phyloP scores from a whole-genome alignment of 495 filamentous ascomycete genomes.

The Podospora pseudopauciseta region DNA sequence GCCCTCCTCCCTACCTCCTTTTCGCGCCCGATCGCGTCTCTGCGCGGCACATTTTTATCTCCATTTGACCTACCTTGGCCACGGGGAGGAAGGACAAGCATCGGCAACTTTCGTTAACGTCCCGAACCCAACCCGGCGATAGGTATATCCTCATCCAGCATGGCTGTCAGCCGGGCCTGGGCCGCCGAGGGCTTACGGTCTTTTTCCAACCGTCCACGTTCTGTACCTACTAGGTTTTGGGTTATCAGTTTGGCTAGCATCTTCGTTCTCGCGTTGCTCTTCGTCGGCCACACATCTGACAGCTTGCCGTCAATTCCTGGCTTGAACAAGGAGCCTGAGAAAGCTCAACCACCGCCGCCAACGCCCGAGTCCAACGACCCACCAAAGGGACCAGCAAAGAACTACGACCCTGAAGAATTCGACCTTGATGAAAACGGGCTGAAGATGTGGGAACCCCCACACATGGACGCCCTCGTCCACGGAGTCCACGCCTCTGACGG shows the following conservation, averaged over 20 bases:
- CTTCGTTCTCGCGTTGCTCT: conserved; percentile 3
- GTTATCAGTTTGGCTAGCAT: conserved; percentile 6
- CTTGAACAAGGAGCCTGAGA: not conserved
- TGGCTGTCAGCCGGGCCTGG: not conserved
- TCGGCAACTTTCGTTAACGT: not conserved
- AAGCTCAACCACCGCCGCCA: not conserved
- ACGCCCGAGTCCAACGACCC: not conserved
- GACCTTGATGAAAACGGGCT: not conserved
- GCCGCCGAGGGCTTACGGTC: not conserved
- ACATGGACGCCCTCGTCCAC: conserved; percentile 9
- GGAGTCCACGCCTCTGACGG: not conserved
- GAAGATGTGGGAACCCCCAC: conserved; percentile 5
- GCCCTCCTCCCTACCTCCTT: not conserved
- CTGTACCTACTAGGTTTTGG: conserved; percentile 1
- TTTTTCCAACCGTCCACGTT: not conserved
- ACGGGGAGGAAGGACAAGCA: not conserved
- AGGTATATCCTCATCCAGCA: not conserved
- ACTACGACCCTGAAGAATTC: not conserved
- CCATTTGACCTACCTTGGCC: not conserved
- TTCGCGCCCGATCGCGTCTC: not conserved
- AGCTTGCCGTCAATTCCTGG: not conserved
- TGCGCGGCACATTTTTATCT: not conserved
- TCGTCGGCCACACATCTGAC: not conserved
- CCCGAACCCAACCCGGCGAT: not conserved
- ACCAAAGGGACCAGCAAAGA: not conserved